A percentile compares a stretch with the other conserved stretches of the same genome.
These are phyloP conservation scores for Fraxinus paxiana DNA, from an alignment of 305 asterid species.

Conservation along the genomic window DNA sequence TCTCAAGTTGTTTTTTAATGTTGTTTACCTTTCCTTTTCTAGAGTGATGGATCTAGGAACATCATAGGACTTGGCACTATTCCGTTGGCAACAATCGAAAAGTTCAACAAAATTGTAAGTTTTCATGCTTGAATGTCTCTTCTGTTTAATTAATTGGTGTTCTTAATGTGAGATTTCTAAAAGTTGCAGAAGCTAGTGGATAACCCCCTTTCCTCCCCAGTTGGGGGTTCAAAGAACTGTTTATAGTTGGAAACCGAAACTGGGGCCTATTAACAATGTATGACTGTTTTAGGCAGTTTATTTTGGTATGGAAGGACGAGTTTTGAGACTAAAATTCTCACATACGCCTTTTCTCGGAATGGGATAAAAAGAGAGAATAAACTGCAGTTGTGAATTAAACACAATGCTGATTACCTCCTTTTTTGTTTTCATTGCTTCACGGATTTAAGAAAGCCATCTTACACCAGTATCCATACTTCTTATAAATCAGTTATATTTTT, in stretches of 20 bases:
- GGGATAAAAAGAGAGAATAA: background rate
- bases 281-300: background rate
- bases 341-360: background rate
- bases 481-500: background rate
- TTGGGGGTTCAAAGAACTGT: background rate
- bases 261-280: background rate
- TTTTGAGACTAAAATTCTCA: background rate
- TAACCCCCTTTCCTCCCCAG: background rate
- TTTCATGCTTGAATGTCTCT: slow-evolving; percentile 18
- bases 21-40: slow-evolving; percentile 18
- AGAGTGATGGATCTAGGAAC: slow-evolving; percentile 94
- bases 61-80: slow-evolving; percentile 79
- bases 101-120: slow-evolving; percentile 83
- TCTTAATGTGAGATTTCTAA: slow-evolving; percentile 5
- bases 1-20: background rate
- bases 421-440: background rate
- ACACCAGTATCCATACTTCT: background rate
- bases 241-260: background rate
- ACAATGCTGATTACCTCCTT: background rate
- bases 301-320: background rate
- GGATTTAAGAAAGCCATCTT: background rate
- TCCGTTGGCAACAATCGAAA: slow-evolving; percentile 84
- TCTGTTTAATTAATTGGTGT: background rate
- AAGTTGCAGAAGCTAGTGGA: slow-evolving; percentile 13
- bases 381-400: background rate